Conservation (phyloP, 768 basidiomycete genomes). For the Clathrus columnatus region DNA sequence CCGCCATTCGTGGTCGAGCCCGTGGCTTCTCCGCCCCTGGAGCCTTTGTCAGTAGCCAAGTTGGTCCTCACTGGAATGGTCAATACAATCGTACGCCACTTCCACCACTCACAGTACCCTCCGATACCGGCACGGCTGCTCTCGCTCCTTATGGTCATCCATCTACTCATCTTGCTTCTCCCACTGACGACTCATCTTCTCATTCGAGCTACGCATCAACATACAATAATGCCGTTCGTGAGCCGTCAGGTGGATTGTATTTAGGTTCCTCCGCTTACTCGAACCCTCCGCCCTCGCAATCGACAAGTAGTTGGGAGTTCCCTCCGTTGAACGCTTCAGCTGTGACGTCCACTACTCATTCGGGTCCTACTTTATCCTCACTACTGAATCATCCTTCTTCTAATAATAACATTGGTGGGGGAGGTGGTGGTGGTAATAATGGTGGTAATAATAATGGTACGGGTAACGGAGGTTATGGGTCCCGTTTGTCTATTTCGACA, state of each 20-base stretch:
- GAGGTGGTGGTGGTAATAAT: neutral
- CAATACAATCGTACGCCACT: conserved; percentile 42
- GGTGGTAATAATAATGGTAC: neutral
- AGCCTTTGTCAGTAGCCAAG: conserved; percentile 50
- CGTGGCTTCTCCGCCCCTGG: conserved; percentile 77
- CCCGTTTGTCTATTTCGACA: conserved; percentile 7
- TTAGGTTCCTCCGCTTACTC: neutral
- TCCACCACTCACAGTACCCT: conserved; percentile 77
- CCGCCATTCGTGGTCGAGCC: conserved; percentile 50
- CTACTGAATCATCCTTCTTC: conserved; percentile 10
- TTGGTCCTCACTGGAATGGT: conserved; percentile 44
- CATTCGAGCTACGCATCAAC: conserved; percentile 47
- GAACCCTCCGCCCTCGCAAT: neutral
- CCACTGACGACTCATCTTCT: conserved; percentile 24
- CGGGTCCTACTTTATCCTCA: conserved; percentile 5
- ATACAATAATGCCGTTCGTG: conserved; percentile 6
- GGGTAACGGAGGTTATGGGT: neutral
- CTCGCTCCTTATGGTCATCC: conserved; percentile 34
- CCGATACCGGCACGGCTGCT: conserved; percentile 38
- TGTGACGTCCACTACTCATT: neutral
- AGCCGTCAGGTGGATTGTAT: neutral
- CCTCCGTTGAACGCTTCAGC: conserved; percentile 5
- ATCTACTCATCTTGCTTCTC: conserved; percentile 59
- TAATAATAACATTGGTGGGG: neutral
- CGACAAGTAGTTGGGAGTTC: conserved; percentile 3